Evolutionary conservation across 208 protist species (phyloP).

Genomic region (Crithidia fasciculata): DNA sequence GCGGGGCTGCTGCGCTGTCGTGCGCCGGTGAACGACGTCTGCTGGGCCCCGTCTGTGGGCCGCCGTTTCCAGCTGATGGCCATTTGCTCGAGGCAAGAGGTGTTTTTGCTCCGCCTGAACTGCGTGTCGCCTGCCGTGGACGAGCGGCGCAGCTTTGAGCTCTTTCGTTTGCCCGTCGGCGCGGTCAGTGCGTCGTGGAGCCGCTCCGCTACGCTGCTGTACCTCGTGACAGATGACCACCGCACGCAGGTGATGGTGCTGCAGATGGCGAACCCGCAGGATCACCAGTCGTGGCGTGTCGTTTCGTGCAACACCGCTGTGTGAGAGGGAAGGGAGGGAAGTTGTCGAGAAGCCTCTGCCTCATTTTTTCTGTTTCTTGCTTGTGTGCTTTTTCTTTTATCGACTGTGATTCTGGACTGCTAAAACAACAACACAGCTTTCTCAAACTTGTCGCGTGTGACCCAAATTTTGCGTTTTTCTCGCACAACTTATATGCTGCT

Average conservation of each 20-base stretch:
- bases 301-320: conserved; percentile 32
- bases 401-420: too few relatives aligned
- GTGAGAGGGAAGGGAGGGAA: too few relatives aligned
- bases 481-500: too few relatives aligned
- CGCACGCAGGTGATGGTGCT: conserved; percentile 60
- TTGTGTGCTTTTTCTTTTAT: too few relatives aligned
- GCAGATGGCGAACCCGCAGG: conserved; percentile 71
- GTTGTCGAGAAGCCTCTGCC: too few relatives aligned
- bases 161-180: conserved; percentile 63
- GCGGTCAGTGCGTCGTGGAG: conserved; percentile 87
- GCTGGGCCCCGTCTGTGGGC: conserved; percentile 80
- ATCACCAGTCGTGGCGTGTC: conserved; percentile 83
- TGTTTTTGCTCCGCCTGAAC: conserved; percentile 82
- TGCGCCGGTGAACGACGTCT: conserved; percentile 65
- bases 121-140: conserved; percentile 73
- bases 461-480: too few relatives aligned
- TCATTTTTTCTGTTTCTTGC: too few relatives aligned
- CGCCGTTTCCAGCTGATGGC: conserved; percentile 82
- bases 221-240: conserved; percentile 71
- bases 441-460: too few relatives aligned
- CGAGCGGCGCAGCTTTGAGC: conserved; percentile 57
- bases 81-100: conserved; percentile 75
- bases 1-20: conserved; percentile 40
- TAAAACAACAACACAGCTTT: too few relatives aligned
- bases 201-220: conserved; percentile 74